A percentile compares a stretch with the other conserved stretches of the same genome.
Evolutionary conservation across 305 asterid species (phyloP).

Genomic region (Solanum hybrid): DNA sequence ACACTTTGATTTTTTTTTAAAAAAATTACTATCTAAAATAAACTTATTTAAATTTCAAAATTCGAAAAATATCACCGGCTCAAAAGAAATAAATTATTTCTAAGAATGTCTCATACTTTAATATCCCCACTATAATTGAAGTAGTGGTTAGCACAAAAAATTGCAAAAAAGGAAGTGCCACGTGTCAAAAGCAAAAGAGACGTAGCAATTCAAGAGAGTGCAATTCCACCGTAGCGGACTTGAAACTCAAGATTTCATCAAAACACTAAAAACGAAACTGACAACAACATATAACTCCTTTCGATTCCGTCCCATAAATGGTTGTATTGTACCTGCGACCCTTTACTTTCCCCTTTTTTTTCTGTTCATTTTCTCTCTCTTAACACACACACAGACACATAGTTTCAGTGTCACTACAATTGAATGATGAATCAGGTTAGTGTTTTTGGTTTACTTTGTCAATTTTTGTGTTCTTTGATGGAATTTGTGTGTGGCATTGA

Average conservation of each 20-base stretch:
- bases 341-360: background rate
- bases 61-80: accelerated
- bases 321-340: background rate
- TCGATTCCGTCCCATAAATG: slow-evolving; percentile 13
- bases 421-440: slow-evolving; percentile 1
- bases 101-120: background rate
- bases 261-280: background rate
- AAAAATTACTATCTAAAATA: too few relatives aligned
- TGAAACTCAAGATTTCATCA: background rate
- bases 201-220: background rate
- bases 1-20: background rate
- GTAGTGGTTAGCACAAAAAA: background rate
- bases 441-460: background rate
- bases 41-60: too few relatives aligned
- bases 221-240: slow-evolving; percentile 8
- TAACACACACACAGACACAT: background rate
- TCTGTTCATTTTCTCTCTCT: background rate
- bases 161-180: background rate
- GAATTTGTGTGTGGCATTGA: background rate
- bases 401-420: background rate
- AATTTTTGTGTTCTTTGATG: background rate
- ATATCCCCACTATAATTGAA: background rate
- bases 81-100: background rate
- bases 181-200: background rate
- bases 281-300: background rate